Conservation (phyloP, 2,329 filamentous ascomycete species). For the Drechslera avenae region DNA sequence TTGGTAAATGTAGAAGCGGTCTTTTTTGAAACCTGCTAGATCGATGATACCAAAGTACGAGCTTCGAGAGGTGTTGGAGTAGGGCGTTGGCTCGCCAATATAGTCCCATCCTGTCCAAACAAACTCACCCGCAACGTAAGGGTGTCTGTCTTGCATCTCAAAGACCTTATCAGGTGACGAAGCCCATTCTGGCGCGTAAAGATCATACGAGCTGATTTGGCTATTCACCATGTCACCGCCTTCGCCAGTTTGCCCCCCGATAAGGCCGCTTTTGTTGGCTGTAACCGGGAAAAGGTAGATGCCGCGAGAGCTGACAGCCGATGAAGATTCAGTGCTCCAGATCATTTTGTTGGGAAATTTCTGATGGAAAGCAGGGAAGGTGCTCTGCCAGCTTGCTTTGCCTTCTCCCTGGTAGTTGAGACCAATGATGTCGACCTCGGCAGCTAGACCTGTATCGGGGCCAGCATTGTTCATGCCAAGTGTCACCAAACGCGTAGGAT, state of each 20-base stretch:
- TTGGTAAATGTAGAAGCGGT: constrained; percentile 62
- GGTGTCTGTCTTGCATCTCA: constrained; percentile 53
- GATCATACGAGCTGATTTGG: constrained; percentile 58
- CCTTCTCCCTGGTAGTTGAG: constrained; percentile 64
- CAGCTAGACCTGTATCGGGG: constrained; percentile 49
- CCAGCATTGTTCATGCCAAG: constrained; percentile 56
- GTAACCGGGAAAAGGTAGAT: constrained; percentile 61
- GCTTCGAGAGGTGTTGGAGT: constrained; percentile 54
- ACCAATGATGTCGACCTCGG: constrained; percentile 55
- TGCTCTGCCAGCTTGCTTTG: constrained; percentile 44
- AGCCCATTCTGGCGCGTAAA: constrained; percentile 56
- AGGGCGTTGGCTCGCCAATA: constrained; percentile 59
- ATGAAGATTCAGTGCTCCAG: constrained; percentile 40
- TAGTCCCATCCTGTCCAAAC: constrained; percentile 61
- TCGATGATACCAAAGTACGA: constrained; percentile 64
- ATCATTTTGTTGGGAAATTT: constrained; percentile 56
- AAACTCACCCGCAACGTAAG: constrained; percentile 61
- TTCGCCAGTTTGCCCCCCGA: constrained; percentile 40
- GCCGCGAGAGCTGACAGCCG: constrained; percentile 57
- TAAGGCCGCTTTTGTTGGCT: constrained; percentile 44
- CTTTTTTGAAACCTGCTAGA: constrained; percentile 62
- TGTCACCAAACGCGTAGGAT: constrained; percentile 54
- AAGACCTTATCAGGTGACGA: constrained; percentile 62
- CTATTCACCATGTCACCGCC: constrained; percentile 44
- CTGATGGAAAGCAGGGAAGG: constrained; percentile 54